phyloP scores from a whole-genome alignment of 345 rosid genomes.

The Acer saccharum region DNA sequence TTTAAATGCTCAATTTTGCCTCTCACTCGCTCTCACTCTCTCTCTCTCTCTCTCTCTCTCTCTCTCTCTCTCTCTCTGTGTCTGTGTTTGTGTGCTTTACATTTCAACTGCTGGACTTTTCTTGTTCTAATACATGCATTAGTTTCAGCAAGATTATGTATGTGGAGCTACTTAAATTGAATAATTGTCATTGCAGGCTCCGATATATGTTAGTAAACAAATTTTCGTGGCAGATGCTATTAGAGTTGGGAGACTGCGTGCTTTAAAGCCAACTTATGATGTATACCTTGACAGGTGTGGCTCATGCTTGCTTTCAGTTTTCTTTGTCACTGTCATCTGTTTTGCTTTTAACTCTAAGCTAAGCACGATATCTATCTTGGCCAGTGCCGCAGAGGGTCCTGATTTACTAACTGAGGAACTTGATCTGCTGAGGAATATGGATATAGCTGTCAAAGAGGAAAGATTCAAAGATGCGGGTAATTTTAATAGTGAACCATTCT shows the following conservation, averaged over 20 bases:
- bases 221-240: constrained; percentile 78
- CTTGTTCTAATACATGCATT: neutral
- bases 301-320: constrained; percentile 9
- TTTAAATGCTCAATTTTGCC: neutral
- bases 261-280: constrained; percentile 61
- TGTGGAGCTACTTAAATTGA: constrained; percentile 12
- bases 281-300: constrained; percentile 78
- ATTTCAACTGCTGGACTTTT: neutral
- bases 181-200: constrained; percentile 59
- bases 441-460: constrained; percentile 77
- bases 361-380: constrained; percentile 32
- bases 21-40: too few relatives aligned
- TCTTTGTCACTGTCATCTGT: constrained; percentile 4
- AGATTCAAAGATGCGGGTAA: constrained; percentile 90
- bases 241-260: constrained; percentile 54
- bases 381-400: constrained; percentile 81
- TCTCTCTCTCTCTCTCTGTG: too few relatives aligned
- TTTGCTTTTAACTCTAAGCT: constrained; percentile 21
- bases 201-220: constrained; percentile 78
- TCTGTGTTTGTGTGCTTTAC: neutral
- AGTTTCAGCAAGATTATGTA: neutral
- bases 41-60: too few relatives aligned
- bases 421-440: constrained; percentile 60
- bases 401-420: constrained; percentile 76
- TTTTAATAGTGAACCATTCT: neutral